Percentiles rank a stretch among this genome's conserved stretches.
These are phyloP conservation scores for Phaeotremella fagi DNA, from an alignment of 768 basidiomycete genomes.

Conservation along the genomic window DNA sequence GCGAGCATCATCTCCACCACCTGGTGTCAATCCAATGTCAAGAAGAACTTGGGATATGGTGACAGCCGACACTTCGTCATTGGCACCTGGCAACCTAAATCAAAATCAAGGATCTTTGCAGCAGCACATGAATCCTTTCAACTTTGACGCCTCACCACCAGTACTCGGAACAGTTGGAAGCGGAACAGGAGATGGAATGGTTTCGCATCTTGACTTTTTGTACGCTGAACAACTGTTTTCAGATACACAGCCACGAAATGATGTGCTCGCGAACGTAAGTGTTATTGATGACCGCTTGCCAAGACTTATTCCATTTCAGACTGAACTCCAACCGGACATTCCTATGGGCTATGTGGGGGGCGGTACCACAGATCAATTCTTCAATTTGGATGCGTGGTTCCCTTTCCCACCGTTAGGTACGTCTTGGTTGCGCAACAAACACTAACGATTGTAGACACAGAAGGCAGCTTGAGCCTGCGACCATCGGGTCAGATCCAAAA, in stretches of 20 bases:
- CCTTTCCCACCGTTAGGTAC: slow-evolving; percentile 40
- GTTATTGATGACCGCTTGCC: too few relatives aligned
- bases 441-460: too few relatives aligned
- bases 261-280: background rate
- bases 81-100: background rate
- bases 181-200: background rate
- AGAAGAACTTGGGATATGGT: background rate
- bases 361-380: background rate
- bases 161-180: background rate
- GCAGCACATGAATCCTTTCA: background rate
- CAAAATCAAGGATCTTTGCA: background rate
- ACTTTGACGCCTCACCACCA: background rate
- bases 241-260: background rate
- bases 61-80: background rate
- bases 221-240: slow-evolving; percentile 36
- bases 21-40: background rate
- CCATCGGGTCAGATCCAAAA: too few relatives aligned
- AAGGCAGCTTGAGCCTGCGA: too few relatives aligned
- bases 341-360: too few relatives aligned
- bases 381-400: slow-evolving; percentile 28
- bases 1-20: background rate
- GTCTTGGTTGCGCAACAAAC: background rate
- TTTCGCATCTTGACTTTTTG: slow-evolving; percentile 22
- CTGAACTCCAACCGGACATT: too few relatives aligned
- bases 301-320: too few relatives aligned